phyloP scores from a whole-genome alignment of 768 basidiomycete species.

The Psilocybe subaeruginosa region DNA sequence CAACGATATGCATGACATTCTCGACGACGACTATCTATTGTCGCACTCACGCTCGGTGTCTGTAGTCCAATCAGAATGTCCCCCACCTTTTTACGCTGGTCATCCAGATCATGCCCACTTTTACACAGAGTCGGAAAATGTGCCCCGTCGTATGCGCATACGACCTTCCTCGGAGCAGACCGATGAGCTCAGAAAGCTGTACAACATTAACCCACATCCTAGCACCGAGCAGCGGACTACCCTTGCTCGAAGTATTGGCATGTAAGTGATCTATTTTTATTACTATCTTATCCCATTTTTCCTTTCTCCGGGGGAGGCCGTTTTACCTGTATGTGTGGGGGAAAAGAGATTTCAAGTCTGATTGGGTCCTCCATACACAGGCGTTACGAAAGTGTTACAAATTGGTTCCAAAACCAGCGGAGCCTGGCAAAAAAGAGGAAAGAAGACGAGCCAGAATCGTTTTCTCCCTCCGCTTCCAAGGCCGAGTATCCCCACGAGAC shows the following conservation, averaged over 20 bases:
- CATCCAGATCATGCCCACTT: slow-evolving; percentile 54
- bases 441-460: slow-evolving; percentile 47
- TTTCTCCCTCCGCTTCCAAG: slow-evolving; percentile 22
- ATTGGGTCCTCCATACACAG: slow-evolving; percentile 39
- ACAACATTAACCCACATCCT: slow-evolving; percentile 67
- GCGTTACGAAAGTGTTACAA: slow-evolving; percentile 79
- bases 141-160: slow-evolving; percentile 64
- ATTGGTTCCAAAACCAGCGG: slow-evolving; percentile 90
- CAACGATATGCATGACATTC: slow-evolving; percentile 45
- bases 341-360: slow-evolving; percentile 27
- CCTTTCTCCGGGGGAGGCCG: slow-evolving; percentile 5
- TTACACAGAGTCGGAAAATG: slow-evolving; percentile 50
- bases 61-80: slow-evolving; percentile 33
- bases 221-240: slow-evolving; percentile 66
- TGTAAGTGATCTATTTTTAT: slow-evolving; percentile 55
- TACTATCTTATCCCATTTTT: slow-evolving; percentile 24
- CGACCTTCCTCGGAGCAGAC: slow-evolving; percentile 67
- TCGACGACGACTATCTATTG: slow-evolving; percentile 47
- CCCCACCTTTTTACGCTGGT: slow-evolving; percentile 47
- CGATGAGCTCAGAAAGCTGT: slow-evolving; percentile 70
- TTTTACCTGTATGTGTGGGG: slow-evolving; percentile 12
- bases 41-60: slow-evolving; percentile 38
- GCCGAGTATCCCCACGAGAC: slow-evolving; percentile 36
- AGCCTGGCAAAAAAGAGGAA: slow-evolving; percentile 76
- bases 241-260: slow-evolving; percentile 71